Conservation (phyloP, 164 flowering plant species). For the Cinnamomum micranthum region DNA sequence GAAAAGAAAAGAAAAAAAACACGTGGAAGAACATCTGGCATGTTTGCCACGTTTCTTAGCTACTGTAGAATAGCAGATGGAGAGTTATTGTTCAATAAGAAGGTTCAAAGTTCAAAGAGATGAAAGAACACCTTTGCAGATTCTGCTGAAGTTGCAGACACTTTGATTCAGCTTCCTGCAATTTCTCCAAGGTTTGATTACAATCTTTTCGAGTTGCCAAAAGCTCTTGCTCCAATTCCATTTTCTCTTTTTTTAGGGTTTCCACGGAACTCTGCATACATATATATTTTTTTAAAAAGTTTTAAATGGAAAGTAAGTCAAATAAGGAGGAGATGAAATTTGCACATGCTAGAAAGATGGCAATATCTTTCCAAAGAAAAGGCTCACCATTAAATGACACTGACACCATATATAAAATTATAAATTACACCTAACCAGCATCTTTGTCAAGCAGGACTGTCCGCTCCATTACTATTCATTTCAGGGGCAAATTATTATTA, state of each 20-base stretch:
- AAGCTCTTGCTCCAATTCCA: conserved; percentile 59
- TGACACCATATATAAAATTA: not conserved
- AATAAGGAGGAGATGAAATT: not conserved
- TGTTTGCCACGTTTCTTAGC: not conserved
- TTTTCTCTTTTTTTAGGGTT: conserved; percentile 53
- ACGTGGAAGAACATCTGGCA: not conserved
- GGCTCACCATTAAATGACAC: not conserved
- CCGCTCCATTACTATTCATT: not conserved
- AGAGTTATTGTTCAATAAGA: not conserved
- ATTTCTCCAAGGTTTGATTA: conserved; percentile 43
- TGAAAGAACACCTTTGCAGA: conserved; percentile 49
- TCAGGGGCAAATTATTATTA: not conserved
- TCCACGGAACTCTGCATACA: conserved; percentile 55
- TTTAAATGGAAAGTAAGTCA: not conserved
- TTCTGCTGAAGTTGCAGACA: conserved; percentile 60
- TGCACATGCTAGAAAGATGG: not conserved
- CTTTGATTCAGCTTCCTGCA: conserved; percentile 66
- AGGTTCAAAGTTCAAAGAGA: not conserved
- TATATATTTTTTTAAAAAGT: not conserved
- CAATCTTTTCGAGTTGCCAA: conserved; percentile 44
- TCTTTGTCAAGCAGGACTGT: too few species aligned
- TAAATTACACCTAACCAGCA: too few species aligned
- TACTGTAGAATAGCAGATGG: too few species aligned
- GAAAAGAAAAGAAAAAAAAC: too few species aligned
- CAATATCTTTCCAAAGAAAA: conserved; percentile 1